Conservation (phyloP, 305 asterid genomes). For the Fraxinus sp. region DNA sequence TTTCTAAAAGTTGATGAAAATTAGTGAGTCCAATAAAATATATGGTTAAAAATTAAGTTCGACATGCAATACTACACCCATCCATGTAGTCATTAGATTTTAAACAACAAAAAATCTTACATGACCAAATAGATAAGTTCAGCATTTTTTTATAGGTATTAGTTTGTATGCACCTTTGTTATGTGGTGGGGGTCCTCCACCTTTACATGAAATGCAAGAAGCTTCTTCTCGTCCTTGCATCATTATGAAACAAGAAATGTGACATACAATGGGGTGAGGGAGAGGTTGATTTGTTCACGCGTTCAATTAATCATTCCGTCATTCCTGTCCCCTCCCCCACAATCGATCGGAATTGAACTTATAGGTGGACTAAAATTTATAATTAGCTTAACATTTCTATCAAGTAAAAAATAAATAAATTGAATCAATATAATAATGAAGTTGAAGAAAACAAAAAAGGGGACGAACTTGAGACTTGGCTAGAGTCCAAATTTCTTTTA, state of each 20-base stretch:
- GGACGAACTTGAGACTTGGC: neutral
- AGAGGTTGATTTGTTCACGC: neutral
- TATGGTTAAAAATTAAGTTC: neutral
- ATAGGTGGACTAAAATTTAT: neutral
- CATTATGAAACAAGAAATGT: neutral
- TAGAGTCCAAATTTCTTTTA: neutral
- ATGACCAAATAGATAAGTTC: neutral
- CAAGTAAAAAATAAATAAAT: neutral
- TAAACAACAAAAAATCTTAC: neutral
- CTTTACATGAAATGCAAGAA: neutral
- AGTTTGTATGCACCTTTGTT: neutral
- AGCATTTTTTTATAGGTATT: neutral
- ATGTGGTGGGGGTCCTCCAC: conserved; percentile 2
- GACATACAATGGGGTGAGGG: neutral
- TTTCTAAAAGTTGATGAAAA: neutral
- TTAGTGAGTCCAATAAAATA: neutral
- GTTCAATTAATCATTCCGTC: neutral
- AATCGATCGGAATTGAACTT: neutral
- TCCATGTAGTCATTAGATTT: neutral
- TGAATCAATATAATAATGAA: neutral
- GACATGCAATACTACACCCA: neutral
- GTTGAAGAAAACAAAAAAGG: neutral
- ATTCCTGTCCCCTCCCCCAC: neutral
- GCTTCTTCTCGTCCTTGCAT: conserved; percentile 1
- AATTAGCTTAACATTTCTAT: neutral